Base-by-base conservation (phyloP, 139 green algal species). In the Pleodorina starrii region DNA sequence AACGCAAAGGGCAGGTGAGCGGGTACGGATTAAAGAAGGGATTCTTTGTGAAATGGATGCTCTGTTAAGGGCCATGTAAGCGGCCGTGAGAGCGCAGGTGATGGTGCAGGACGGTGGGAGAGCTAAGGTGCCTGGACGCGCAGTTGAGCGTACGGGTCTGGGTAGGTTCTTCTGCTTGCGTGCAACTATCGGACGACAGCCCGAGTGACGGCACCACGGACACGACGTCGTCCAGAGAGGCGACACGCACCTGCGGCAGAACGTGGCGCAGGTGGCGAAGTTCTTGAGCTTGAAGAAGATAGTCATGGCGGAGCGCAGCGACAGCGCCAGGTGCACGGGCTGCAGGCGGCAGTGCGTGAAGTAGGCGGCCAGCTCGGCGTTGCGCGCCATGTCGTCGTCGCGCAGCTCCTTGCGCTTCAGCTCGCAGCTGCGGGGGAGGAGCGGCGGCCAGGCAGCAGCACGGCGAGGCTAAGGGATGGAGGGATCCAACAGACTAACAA, bases 271-370 rank as follows among this genome's bases (percentile, higher is more conserved):
- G 1, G 96, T 99, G 91, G 91, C 93, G 75, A 82, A 97, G 93
- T 99, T 98, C 90, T 98, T 98, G 32, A 98, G 86, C 95, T 99
- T 99, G 98, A 97, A 99, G 94, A 98, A 98, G 54, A 96, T 94
- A 50, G 91, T 95, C 97, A 99, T 99, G 60, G 98, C 98, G 11
- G 92, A 95, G 80, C 97, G 94, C 84, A 99, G 93, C 17, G 88
- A 90, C 38, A 99, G 97, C 63, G 94, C 95, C 84, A 94, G 80
- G 95, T 99, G 98, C 89, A 98, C 95, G 0, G 96, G 95, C 94
- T 97, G 94, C 91, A 96, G 90, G 43, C 96, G 95, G 95, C 95
- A 98, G 95, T 99, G 98, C 32, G 98, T 99, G 94, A 99, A 99
- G 95, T 99, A 99, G 17, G 97, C 98, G 25, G 98, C 97, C 86